Evolutionary conservation across 2,329 filamentous ascomycete species (phyloP), one percentile per base, ranked within the genome.

Genomic region (Xylaria sp.): DNA sequence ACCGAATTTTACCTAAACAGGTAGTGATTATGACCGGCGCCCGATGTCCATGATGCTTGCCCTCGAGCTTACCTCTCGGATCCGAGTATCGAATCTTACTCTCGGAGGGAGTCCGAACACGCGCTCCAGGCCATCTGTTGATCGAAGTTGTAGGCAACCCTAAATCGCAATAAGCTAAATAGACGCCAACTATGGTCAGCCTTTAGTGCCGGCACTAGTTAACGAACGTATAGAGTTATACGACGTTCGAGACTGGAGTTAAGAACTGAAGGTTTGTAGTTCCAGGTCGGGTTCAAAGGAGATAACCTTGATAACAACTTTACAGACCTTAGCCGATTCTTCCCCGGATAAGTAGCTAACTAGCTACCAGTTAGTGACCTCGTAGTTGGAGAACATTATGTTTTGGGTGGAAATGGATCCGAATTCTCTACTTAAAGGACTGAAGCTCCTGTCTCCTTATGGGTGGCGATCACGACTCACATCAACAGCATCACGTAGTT

Each of bases 21-120:
- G 61, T 5, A 65, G 30, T 19, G 11, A 21, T 61, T 68, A 68
- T 50, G 11, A 8, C 61, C 66, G 66, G 5, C 58, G 57, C 50
- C 65, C 60, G 60, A 64, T 19, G 32, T 8, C 14, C 34, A 47
- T 47, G n/a, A 14, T 14, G 39, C 12, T 14, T 11, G 11, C 39
- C 14, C 39, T 27, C n/a, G 9, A 3, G 50, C 12, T 34, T 27
- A 27, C 2, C 24, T n/a, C 11, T 32, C 9, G 19, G 36, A 32
- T 17, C 47, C 62, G 36, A 36, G 19, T 24, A 9, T 30, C 36
- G 47, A 60, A 1, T 8, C 17, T 17, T 27, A 4, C 24, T 27
- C 27, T 34, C 42, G 51, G 62, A 59, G 21, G 8, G 8, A 36
- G 30, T 48, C 47, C n/a, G n/a, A 39, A 64, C 42, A 2, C 4